These are phyloP conservation scores for Plasmodium malariae DNA, from an alignment of 169 alveolate genomes.

Conservation along the genomic window DNA sequence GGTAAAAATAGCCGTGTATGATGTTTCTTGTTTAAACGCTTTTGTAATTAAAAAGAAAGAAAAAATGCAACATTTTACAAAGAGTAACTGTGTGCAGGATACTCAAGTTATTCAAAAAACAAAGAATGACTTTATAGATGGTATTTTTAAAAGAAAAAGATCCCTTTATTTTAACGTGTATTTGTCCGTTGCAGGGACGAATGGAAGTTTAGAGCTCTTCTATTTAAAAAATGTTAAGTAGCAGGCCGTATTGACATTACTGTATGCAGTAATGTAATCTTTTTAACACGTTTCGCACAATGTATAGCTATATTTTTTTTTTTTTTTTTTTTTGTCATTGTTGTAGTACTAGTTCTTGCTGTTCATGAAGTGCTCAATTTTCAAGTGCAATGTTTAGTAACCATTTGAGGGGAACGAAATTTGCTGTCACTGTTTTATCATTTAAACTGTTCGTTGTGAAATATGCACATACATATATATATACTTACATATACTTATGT, in stretches of 20 bases:
- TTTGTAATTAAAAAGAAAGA: conserved; percentile 25
- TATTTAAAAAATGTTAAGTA: neutral
- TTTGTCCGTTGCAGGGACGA: conserved; percentile 14
- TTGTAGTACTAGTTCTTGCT: no score
- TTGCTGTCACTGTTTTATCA: no score
- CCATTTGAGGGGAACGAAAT: no score
- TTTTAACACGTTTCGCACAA: no score
- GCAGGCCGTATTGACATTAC: neutral
- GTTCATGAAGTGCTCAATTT: no score
- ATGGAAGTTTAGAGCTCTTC: conserved; percentile 19
- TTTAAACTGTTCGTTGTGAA: no score
- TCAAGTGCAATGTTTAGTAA: no score
- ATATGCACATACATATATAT: no score
- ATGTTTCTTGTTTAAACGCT: conserved; percentile 48
- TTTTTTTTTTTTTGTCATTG: neutral
- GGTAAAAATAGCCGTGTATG: conserved; percentile 65
- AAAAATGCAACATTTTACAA: neutral
- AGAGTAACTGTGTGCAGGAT: no score
- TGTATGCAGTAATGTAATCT: neutral
- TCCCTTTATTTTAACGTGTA: neutral
- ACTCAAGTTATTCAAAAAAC: no score
- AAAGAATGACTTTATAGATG: neutral
- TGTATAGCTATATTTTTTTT: neutral
- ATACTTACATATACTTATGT: no score
- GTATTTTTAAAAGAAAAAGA: neutral